phyloP scores from a whole-genome alignment of 495 filamentous ascomycete genomes.

The Mycothermus thermophilus region DNA sequence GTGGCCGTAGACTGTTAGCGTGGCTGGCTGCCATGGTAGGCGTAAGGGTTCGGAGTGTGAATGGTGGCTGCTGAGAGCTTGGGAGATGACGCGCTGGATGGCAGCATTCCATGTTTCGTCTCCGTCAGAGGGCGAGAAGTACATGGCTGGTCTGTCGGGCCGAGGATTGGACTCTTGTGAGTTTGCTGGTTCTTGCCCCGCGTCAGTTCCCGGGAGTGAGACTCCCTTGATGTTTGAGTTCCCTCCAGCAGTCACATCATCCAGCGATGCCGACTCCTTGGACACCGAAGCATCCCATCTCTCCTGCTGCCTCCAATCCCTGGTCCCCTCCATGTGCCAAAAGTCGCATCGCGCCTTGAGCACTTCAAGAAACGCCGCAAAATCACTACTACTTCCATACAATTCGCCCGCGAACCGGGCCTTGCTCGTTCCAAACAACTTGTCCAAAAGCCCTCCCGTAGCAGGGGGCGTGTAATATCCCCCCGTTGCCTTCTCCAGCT shows the following conservation, averaged over 20 bases:
- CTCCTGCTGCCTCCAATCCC: conserved; percentile 49
- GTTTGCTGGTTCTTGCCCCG: no score
- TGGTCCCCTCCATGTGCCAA: conserved; percentile 55
- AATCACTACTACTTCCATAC: conserved; percentile 46
- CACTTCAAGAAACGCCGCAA: conserved; percentile 52
- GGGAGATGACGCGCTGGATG: background rate
- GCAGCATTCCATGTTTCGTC: conserved; percentile 9
- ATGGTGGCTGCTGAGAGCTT: background rate
- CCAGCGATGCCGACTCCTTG: conserved; percentile 2
- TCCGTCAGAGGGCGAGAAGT: conserved; percentile 15
- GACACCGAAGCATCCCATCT: no score
- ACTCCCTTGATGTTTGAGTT: no score
- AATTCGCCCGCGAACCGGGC: conserved; percentile 18
- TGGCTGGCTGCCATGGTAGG: conserved; percentile 31
- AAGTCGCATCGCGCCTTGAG: conserved; percentile 54
- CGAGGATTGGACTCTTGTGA: no score
- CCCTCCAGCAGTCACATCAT: background rate
- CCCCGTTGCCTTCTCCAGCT: conserved; percentile 53
- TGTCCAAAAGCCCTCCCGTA: conserved; percentile 34
- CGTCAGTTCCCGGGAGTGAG: no score
- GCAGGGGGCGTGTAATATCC: conserved; percentile 40
- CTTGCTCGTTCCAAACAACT: conserved; percentile 23
- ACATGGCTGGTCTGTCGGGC: conserved; percentile 17
- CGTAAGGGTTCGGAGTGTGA: background rate
- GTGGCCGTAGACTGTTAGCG: conserved; percentile 46